Conservation (phyloP, 371 early-diverging fungal species). For the Mortierella sp. region DNA sequence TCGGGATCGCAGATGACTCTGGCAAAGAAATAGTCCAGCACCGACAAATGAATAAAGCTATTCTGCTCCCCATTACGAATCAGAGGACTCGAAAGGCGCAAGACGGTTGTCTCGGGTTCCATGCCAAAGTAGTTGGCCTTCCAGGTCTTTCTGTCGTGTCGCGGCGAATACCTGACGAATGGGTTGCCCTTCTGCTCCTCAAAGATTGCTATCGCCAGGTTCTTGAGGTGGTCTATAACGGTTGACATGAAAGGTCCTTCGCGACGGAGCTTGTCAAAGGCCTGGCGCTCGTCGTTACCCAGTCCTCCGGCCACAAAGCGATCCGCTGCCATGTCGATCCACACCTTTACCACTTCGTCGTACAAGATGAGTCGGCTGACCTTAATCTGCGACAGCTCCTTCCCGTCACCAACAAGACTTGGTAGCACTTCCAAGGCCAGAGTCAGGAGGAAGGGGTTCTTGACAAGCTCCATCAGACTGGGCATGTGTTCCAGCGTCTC, state of each 20-base stretch:
- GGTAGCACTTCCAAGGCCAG: constrained; percentile 3
- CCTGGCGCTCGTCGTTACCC: background rate
- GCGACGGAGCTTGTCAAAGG: background rate
- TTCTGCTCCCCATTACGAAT: background rate
- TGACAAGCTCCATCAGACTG: constrained; percentile 14
- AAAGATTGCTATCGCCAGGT: constrained; percentile 1
- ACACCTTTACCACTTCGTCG: background rate
- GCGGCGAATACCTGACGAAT: background rate
- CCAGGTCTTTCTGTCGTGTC: background rate
- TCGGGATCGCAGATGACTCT: background rate
- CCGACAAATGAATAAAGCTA: constrained; percentile 7
- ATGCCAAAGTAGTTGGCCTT: background rate
- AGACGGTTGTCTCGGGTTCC: background rate
- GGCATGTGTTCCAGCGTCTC: background rate
- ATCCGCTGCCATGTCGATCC: background rate
- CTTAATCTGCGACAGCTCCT: background rate
- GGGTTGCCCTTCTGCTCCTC: background rate
- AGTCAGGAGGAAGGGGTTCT: constrained; percentile 17
- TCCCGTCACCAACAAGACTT: background rate
- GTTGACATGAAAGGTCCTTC: background rate
- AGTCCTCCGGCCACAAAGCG: background rate
- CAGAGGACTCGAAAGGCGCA: background rate
- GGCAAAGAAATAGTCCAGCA: constrained; percentile 10
- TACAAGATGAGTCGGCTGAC: background rate
- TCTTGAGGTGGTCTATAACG: background rate